Conservation (phyloP, 352 stramenopile genomes). For the Globisporangium echinulatum region DNA sequence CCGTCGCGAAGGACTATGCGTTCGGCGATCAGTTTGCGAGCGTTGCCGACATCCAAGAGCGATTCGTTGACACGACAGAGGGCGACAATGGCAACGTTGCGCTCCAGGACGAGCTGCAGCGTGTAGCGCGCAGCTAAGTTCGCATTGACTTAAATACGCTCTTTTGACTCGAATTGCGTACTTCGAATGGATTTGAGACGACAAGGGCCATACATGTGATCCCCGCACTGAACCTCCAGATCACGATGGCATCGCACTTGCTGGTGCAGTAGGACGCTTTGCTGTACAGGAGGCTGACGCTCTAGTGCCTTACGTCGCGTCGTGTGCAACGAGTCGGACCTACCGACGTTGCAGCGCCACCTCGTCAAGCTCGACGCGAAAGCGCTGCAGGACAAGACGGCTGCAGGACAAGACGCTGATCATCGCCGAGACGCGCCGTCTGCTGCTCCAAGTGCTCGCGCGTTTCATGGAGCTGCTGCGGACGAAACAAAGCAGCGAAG, state of each 20-base stretch:
- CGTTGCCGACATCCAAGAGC: slow-evolving; percentile 53
- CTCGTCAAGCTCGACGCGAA: slow-evolving; percentile 38
- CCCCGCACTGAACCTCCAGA: no score
- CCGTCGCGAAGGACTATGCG: slow-evolving; percentile 63
- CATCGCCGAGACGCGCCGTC: slow-evolving; percentile 37
- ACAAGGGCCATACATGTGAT: no score
- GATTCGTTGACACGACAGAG: slow-evolving; percentile 42
- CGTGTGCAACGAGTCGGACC: slow-evolving; percentile 50
- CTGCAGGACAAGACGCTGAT: slow-evolving; percentile 17
- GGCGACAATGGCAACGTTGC: slow-evolving; percentile 21
- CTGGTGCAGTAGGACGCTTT: no score
- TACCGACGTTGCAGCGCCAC: slow-evolving; percentile 41
- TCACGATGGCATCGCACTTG: no score
- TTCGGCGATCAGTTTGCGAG: slow-evolving; percentile 50
- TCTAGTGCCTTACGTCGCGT: not conserved
- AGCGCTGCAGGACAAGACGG: slow-evolving; percentile 11
- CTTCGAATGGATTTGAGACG: no score
- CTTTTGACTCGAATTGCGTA: no score
- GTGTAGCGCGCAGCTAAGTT: slow-evolving; percentile 13
- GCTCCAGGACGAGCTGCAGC: slow-evolving; percentile 30
- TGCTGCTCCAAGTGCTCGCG: slow-evolving; percentile 34
- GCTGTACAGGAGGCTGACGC: no score
- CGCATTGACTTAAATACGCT: not conserved
- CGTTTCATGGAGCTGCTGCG: slow-evolving; percentile 32
- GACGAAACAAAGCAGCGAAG: slow-evolving; percentile 16